phyloP scores from a whole-genome alignment of 2,329 filamentous ascomycete genomes.

The Xylaria sp. region DNA sequence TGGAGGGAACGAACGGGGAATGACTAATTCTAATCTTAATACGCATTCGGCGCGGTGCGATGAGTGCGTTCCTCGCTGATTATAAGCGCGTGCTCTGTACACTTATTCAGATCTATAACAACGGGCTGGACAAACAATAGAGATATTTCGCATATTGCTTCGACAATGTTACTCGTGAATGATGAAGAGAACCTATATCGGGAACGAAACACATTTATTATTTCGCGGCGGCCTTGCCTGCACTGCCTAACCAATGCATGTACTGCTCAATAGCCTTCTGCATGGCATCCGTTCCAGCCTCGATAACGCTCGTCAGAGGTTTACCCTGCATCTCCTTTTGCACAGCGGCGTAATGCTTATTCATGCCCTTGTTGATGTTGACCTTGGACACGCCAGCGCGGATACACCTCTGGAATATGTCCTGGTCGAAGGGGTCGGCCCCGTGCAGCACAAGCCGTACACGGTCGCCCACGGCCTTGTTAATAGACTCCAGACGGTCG shows the following conservation, averaged over 20 bases:
- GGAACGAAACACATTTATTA: conserved; percentile 18
- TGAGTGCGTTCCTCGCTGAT: not conserved
- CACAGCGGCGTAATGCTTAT: conserved; percentile 58
- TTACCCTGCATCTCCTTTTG: conserved; percentile 59
- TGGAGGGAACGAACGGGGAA: not conserved
- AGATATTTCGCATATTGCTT: not conserved
- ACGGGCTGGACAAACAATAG: not conserved
- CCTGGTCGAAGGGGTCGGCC: conserved; percentile 59
- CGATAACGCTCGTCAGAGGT: conserved; percentile 60
- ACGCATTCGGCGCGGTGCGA: not conserved
- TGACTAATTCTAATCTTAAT: conserved; percentile 11
- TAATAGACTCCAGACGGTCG: conserved; percentile 51
- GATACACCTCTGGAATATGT: conserved; percentile 59
- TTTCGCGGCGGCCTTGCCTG: conserved; percentile 54
- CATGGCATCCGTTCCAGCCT: conserved; percentile 59
- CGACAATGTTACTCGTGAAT: not conserved
- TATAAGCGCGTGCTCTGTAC: not conserved
- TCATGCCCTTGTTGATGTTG: conserved; percentile 65
- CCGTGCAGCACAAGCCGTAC: conserved; percentile 62
- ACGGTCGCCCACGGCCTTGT: conserved; percentile 56
- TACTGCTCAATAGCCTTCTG: conserved; percentile 61
- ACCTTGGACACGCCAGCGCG: conserved; percentile 59
- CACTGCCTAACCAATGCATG: conserved; percentile 58
- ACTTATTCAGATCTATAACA: not conserved
- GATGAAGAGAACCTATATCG: not conserved